A percentile compares a stretch with the other conserved stretches of the same genome.
These are phyloP conservation scores for Fusarium ambrosium DNA, from an alignment of 2,329 filamentous ascomycete genomes.

Conservation along the genomic window DNA sequence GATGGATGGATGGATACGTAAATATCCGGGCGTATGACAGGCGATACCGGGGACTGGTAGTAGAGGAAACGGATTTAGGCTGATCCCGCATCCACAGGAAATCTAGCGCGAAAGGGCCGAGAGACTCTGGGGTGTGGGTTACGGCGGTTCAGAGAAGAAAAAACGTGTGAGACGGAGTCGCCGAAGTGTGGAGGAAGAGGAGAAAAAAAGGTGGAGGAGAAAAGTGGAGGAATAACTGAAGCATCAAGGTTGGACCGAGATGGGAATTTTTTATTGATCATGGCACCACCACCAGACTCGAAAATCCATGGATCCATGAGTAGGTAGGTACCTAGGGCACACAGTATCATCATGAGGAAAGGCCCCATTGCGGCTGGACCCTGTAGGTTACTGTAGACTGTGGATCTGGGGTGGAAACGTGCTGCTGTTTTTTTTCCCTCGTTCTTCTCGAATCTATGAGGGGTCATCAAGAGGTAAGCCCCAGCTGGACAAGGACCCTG, in stretches of 20 bases:
- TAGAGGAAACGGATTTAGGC: constrained; percentile 18
- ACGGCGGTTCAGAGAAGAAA: neutral
- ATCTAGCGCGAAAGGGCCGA: neutral
- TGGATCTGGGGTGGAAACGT: constrained; percentile 40
- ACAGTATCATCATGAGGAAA: neutral
- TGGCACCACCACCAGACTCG: constrained; percentile 6
- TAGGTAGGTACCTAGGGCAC: too few relatives aligned
- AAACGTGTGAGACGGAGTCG: constrained; percentile 32
- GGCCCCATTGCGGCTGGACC: neutral
- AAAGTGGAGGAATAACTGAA: constrained; percentile 9
- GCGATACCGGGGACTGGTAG: neutral
- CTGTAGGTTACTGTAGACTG: neutral
- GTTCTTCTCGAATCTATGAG: neutral
- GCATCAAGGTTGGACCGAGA: constrained; percentile 8
- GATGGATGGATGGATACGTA: neutral
- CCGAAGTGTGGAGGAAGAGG: constrained; percentile 31
- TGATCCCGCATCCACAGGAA: constrained; percentile 21
- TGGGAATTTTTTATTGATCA: constrained; percentile 6
- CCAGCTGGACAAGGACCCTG: constrained; percentile 13
- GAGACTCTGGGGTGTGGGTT: constrained; percentile 10
- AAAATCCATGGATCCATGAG: neutral
- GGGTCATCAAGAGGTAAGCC: neutral
- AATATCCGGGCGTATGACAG: constrained; percentile 4
- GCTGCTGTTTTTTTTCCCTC: constrained; percentile 12
- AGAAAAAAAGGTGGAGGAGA: neutral